A percentile compares a stretch with the other conserved stretches of the same genome.
Conservation (phyloP, 306 rosid species). For the Begonia peltatifolia region DNA sequence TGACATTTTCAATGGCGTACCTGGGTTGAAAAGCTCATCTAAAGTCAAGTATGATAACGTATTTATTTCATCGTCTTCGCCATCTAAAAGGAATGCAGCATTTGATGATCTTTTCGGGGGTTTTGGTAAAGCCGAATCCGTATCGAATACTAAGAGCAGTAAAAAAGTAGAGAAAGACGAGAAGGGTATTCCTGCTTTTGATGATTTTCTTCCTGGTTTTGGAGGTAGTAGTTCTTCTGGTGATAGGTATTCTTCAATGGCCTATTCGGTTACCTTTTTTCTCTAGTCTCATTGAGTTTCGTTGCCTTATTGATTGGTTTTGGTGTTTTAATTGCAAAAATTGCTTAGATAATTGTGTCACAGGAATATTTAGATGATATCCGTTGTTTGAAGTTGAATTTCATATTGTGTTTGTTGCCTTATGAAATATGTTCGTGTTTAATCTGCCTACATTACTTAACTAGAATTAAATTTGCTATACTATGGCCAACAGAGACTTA, state of each 20-base stretch:
- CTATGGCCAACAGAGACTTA: no score
- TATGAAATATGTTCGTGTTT: no score
- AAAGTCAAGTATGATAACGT: constrained; percentile 41
- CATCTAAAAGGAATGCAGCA: constrained; percentile 26
- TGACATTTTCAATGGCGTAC: constrained; percentile 76
- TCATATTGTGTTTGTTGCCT: no score
- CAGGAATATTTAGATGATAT: no score
- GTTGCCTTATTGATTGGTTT: background rate
- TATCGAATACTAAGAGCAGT: constrained; percentile 30
- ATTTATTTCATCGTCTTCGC: constrained; percentile 37
- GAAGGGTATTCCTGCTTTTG: constrained; percentile 36
- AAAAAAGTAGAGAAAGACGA: constrained; percentile 34
- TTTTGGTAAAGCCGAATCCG: constrained; percentile 48
- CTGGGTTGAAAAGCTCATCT: constrained; percentile 61
- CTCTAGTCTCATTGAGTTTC: background rate
- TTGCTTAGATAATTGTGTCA: no score
- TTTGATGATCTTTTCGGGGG: constrained; percentile 80
- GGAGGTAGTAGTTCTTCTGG: constrained; percentile 34
- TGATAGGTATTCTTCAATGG: constrained; percentile 37
- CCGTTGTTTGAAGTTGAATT: no score
- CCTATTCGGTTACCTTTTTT: background rate
- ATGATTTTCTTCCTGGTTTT: constrained; percentile 78
- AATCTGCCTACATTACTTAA: no score
- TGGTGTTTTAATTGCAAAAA: background rate
- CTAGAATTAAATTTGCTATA: no score